A percentile compares a stretch with the other conserved stretches of the same genome.
Conservation (phyloP, 2,329 filamentous ascomycete genomes). For the Colletotrichum nymphaeae region DNA sequence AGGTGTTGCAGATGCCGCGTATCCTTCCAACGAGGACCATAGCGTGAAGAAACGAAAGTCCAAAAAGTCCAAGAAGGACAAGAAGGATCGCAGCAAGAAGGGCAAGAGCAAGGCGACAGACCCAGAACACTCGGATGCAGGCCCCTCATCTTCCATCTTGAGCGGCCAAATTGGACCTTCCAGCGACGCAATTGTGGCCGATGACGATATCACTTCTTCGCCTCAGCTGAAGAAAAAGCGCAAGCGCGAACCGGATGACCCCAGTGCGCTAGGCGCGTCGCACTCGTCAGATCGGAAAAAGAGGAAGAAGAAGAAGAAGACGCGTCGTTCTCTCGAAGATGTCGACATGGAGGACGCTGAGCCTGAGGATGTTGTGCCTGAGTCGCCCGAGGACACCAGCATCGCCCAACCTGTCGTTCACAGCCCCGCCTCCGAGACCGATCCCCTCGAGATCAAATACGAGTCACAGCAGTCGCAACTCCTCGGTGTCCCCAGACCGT, state of each 20-base stretch:
- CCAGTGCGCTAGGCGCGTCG: neutral
- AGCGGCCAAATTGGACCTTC: slow-evolving; percentile 7
- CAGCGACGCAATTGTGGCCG: slow-evolving; percentile 1
- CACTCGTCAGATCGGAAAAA: slow-evolving; percentile 1
- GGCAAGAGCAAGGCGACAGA: slow-evolving; percentile 9
- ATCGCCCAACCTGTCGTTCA: neutral
- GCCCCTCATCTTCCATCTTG: neutral
- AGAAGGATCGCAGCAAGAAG: slow-evolving; percentile 1
- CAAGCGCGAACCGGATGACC: slow-evolving; percentile 1
- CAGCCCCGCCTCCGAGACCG: neutral
- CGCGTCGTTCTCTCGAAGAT: slow-evolving; percentile 11
- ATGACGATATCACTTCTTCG: neutral
- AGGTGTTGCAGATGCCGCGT: neutral
- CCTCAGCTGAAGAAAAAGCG: slow-evolving; percentile 11
- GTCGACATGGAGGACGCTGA: slow-evolving; percentile 6
- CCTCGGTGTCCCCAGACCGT: slow-evolving; percentile 11
- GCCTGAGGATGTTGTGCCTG: slow-evolving; percentile 4
- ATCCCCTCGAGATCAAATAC: slow-evolving; percentile 8
- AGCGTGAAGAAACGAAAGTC: slow-evolving; percentile 2
- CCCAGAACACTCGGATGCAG: neutral
- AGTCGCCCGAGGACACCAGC: neutral
- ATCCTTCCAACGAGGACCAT: neutral
- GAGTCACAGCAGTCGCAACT: slow-evolving; percentile 22
- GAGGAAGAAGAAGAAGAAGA: slow-evolving; percentile 22
- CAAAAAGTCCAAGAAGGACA: slow-evolving; percentile 19